A percentile compares a stretch with the other conserved stretches of the same genome.
Conservation (phyloP, 1,139 yeast species). For the Saccharomyces hybrid region DNA sequence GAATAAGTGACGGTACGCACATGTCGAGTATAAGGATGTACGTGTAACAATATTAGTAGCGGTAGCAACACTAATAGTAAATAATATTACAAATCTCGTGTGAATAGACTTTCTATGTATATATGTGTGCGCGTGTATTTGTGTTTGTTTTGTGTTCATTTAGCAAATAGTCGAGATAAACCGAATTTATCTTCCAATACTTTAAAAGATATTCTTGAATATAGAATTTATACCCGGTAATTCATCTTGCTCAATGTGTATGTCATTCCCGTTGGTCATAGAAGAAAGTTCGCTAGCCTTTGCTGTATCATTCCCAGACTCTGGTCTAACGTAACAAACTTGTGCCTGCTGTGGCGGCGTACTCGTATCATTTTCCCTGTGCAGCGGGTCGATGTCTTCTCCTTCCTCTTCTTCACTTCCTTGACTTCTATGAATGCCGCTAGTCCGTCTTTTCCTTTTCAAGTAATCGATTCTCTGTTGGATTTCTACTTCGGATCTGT, state of each 20-base stretch:
- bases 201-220: slow-evolving; percentile 15
- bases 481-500: slow-evolving; percentile 65
- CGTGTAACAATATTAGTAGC: neutral
- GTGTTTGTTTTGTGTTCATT: neutral
- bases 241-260: neutral
- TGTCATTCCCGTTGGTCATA: neutral
- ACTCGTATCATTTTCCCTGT: neutral
- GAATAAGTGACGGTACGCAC: neutral
- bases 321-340: neutral
- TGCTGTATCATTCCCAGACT: neutral
- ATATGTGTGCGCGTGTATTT: neutral
- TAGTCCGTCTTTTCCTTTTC: slow-evolving; percentile 23
- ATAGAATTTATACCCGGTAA: slow-evolving; percentile 26
- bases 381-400: neutral
- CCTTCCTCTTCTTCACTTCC: neutral
- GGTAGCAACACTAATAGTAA: neutral
- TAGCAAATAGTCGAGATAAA: neutral
- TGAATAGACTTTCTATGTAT: neutral
- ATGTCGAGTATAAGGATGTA: neutral
- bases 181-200: neutral
- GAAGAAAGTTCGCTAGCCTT: neutral
- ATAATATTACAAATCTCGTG: neutral
- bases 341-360: neutral
- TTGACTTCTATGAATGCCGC: slow-evolving; percentile 4
- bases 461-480: slow-evolving; percentile 53